These are phyloP conservation scores for Apiotrichum mycotoxinovorans DNA, from an alignment of 1,284 basidiomycete genomes.

Conservation along the genomic window DNA sequence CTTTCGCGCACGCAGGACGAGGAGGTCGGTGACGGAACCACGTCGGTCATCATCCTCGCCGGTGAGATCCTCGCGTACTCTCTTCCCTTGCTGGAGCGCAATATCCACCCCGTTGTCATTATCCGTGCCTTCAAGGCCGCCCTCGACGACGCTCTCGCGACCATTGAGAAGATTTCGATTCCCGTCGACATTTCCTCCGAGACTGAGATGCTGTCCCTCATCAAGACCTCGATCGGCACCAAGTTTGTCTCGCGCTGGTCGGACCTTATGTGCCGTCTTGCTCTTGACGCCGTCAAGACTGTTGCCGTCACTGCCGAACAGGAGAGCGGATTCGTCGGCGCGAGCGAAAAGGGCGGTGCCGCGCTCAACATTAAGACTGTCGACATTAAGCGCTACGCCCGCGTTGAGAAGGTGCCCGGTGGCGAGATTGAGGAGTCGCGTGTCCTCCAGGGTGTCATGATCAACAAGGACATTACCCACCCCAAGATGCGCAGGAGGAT, in stretches of 20 bases:
- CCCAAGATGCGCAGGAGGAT: conserved; percentile 94
- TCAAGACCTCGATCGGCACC: conserved; percentile 99
- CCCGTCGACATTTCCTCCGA: conserved; percentile 87
- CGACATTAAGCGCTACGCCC: conserved; percentile 95
- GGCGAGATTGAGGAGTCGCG: conserved; percentile 92
- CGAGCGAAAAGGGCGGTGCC: conserved; percentile 21
- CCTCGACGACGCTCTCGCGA: conserved; percentile 81
- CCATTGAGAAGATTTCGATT: conserved; percentile 70
- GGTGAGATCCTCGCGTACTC: conserved; percentile 39
- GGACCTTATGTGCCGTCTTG: conserved; percentile 94
- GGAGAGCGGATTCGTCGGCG: conserved; percentile 52
- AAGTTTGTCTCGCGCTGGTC: conserved; percentile 97
- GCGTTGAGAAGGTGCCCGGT: conserved; percentile 95
- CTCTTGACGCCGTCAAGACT: conserved; percentile 84
- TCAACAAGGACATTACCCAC: conserved; percentile 99
- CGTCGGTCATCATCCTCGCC: conserved; percentile 81
- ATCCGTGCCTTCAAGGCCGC: conserved; percentile 97
- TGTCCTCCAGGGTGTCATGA: conserved; percentile 87
- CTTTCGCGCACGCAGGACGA: conserved; percentile 94
- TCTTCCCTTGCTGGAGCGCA: conserved; percentile 73
- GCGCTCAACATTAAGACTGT: conserved; percentile 68
- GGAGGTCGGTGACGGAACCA: conserved; percentile 97
- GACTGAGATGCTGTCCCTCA: conserved; percentile 88
- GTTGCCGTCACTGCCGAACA: conserved; percentile 59
- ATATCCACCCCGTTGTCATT: conserved; percentile 98